phyloP scores from a whole-genome alignment of 306 rosid species.

The Medicago lupulina region DNA sequence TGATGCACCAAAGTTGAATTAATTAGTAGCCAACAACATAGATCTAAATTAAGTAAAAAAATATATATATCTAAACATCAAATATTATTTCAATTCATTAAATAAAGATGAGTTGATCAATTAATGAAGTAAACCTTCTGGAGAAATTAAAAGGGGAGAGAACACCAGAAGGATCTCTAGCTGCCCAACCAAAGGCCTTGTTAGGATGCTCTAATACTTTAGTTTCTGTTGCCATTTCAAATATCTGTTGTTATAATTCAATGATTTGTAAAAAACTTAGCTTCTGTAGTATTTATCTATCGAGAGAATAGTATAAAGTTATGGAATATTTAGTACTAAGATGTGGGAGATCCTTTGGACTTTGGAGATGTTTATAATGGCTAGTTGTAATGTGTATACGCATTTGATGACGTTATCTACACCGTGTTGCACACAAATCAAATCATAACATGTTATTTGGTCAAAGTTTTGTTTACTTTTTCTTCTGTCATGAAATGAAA shows the following conservation, averaged over 20 bases:
- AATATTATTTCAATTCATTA: not conserved
- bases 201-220: not conserved
- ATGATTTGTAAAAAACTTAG: not conserved
- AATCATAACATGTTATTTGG: too few species aligned
- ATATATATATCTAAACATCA: not conserved
- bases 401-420: not conserved
- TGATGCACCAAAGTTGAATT: not conserved
- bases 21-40: not conserved
- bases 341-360: not conserved
- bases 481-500: too few species aligned
- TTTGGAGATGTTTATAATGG: not conserved
- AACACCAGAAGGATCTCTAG: slow-evolving; percentile 46
- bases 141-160: slow-evolving; percentile 58
- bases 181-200: slow-evolving; percentile 52
- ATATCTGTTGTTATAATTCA: too few species aligned
- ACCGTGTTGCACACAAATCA: too few species aligned
- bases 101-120: too few species aligned
- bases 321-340: not conserved
- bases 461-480: too few species aligned
- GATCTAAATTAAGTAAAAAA: not conserved
- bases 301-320: not conserved
- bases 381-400: not conserved
- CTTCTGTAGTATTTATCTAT: not conserved
- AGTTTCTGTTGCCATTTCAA: not conserved
- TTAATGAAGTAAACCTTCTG: slow-evolving; percentile 41